A percentile compares a stretch with the other conserved stretches of the same genome.
These are phyloP conservation scores for Osmanthus fragrans DNA, from an alignment of 257 asterid genomes.

Conservation along the genomic window DNA sequence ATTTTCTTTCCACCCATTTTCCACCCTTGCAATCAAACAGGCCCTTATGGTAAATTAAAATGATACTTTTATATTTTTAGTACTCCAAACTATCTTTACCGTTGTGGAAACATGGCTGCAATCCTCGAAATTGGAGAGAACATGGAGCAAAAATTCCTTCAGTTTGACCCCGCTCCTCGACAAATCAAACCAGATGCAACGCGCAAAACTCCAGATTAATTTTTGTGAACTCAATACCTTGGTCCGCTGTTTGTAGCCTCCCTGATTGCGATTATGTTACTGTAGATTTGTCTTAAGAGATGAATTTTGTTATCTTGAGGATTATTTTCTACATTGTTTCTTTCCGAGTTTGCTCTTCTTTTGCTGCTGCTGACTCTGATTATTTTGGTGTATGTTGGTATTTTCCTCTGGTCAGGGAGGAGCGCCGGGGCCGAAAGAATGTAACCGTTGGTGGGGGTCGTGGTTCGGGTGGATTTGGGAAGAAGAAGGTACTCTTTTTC, in stretches of 20 bases:
- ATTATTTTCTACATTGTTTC: slow-evolving; percentile 47
- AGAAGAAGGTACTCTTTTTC: no score
- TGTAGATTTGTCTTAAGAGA: slow-evolving; percentile 68
- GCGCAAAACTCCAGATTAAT: slow-evolving; percentile 92
- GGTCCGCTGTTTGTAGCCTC: slow-evolving; percentile 29
- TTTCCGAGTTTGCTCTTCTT: slow-evolving; percentile 35
- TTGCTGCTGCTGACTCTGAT: slow-evolving; percentile 46
- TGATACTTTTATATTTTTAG: slow-evolving; percentile 40
- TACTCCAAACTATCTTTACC: slow-evolving; percentile 93
- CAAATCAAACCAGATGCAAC: slow-evolving; percentile 95
- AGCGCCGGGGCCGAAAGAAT: no score
- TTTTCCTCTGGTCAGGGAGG: background rate
- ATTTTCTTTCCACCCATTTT: no score
- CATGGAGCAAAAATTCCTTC: slow-evolving; percentile 95
- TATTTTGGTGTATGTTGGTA: slow-evolving; percentile 13
- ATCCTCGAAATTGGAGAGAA: slow-evolving; percentile 88
- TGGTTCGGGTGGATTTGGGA: no score
- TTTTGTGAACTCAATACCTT: slow-evolving; percentile 54
- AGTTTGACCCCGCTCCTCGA: slow-evolving; percentile 94
- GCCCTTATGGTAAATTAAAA: no score
- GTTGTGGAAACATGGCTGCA: slow-evolving; percentile 75
- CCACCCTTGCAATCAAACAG: no score
- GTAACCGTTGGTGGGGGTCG: no score
- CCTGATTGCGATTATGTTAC: slow-evolving; percentile 33
- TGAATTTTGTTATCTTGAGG: slow-evolving; percentile 58